Evolutionary conservation across 2,329 filamentous ascomycete genomes (phyloP).

Genomic region (Claviceps humidiphila): DNA sequence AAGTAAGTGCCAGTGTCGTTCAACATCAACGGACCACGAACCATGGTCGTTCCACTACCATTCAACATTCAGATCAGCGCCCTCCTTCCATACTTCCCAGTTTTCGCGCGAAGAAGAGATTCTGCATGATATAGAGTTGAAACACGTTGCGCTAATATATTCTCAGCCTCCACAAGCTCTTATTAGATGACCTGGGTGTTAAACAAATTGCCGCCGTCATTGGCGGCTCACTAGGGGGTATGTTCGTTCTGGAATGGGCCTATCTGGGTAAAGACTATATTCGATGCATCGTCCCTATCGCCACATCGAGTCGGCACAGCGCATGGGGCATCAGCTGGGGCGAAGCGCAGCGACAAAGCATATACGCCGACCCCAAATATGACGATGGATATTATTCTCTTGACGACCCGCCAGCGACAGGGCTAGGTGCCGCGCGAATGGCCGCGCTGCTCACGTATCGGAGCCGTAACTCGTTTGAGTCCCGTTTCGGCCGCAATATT

Average conservation of each 20-base stretch:
- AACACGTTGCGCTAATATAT: slow-evolving; percentile 7
- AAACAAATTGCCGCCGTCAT: slow-evolving; percentile 66
- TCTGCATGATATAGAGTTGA: not conserved
- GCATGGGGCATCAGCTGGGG: slow-evolving; percentile 90
- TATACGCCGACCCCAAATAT: slow-evolving; percentile 97
- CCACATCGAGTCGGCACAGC: slow-evolving; percentile 72
- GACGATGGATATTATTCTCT: slow-evolving; percentile 92
- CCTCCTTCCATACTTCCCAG: not conserved
- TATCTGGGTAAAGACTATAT: slow-evolving; percentile 85
- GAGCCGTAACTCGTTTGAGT: slow-evolving; percentile 92
- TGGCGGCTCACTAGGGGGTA: slow-evolving; percentile 76
- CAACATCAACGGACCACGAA: not conserved
- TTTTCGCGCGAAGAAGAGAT: not conserved
- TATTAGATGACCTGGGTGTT: slow-evolving; percentile 70
- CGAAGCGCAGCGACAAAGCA: slow-evolving; percentile 79
- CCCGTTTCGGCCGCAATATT: slow-evolving; percentile 84
- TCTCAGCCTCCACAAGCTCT: slow-evolving; percentile 61
- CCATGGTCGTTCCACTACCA: not conserved
- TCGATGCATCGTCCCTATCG: slow-evolving; percentile 66
- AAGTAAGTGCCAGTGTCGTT: slow-evolving; percentile 43
- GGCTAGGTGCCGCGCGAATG: slow-evolving; percentile 91
- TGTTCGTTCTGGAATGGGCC: slow-evolving; percentile 84
- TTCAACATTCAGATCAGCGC: not conserved
- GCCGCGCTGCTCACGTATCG: slow-evolving; percentile 90
- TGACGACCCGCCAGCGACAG: slow-evolving; percentile 71